Evolutionary conservation across 2,329 filamentous ascomycete species (phyloP), one percentile per base, ranked within the genome.

Genomic region (Shiraia sp.): DNA sequence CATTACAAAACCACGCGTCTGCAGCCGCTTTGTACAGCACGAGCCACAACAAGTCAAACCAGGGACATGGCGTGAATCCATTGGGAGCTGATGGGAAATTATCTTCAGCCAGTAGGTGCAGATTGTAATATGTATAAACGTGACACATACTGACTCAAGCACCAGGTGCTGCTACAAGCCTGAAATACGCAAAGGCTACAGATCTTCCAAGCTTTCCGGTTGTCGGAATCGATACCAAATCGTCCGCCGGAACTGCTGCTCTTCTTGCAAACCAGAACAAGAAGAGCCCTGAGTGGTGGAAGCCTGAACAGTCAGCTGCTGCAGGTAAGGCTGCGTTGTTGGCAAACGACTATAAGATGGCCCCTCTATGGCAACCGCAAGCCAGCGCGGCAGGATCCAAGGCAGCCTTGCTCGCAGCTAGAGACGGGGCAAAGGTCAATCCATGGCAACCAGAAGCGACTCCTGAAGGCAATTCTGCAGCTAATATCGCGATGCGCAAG

Each of bases 121-220:
- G 8, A 23, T 17, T 14, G 29, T 33, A 23, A 19, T 9, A 3
- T 22, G 19, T 22, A 9, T 12, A 37, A n/a, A 5, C 26, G 29
- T 32, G 32, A 37, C 12, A 14, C 23, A 35, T 22, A 35, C 45
- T 54, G 30, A 53, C 30, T n/a, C 22, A 15, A 17, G 10, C 40
- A 41, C 43, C 56, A 83, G 80, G 80, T 53, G 80, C 80, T 38
- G 80, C 80, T 14, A 70, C 79, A 35, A 82, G 79, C 38, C 73
- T 90, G 45, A 86, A 83, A 66, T 87, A 90, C 74, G 87, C 87
- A 45, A 79, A 81, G 58, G 81, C 87, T 30, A 77, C 82, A 60
- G 83, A 88, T 55, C 79, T 93, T 15, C 88, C 88, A 26, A 87
- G 85, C 59, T 92, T 79, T 58, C 87, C 88, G 10, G 83, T 85